These are phyloP conservation scores for Trypanosomatidae sp. DNA, from an alignment of 208 protist species.

Conservation along the genomic window DNA sequence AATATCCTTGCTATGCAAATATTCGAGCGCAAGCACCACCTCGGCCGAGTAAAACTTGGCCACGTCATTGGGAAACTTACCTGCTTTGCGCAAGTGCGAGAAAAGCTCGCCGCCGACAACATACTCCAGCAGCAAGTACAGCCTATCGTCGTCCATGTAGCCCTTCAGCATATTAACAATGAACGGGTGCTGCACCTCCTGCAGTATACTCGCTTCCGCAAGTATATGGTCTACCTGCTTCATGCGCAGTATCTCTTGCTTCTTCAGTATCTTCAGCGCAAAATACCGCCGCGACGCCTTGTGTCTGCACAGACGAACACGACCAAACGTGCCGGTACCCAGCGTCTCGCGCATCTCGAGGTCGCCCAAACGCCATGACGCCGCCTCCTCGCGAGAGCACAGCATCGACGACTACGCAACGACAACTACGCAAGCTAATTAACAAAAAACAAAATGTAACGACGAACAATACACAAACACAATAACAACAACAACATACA, in stretches of 20 bases:
- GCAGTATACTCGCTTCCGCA: slow-evolving; percentile 90
- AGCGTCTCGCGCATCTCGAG: slow-evolving; percentile 85
- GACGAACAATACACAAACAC: not conserved
- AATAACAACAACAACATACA: not conserved
- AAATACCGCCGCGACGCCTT: slow-evolving; percentile 67
- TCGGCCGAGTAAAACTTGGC: slow-evolving; percentile 91
- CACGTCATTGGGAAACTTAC: slow-evolving; percentile 85
- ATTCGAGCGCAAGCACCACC: slow-evolving; percentile 72
- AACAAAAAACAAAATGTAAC: not conserved
- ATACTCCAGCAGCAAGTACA: slow-evolving; percentile 93
- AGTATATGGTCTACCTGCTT: slow-evolving; percentile 89
- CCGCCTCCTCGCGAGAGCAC: slow-evolving; percentile 46
- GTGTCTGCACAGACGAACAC: slow-evolving; percentile 86
- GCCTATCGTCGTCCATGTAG: slow-evolving; percentile 90
- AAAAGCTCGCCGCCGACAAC: slow-evolving; percentile 89
- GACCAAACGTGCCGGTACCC: slow-evolving; percentile 91
- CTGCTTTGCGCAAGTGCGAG: slow-evolving; percentile 84
- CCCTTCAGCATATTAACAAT: slow-evolving; percentile 92
- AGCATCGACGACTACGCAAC: slow-evolving; percentile 3
- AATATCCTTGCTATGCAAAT: slow-evolving; percentile 72
- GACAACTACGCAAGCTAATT: not conserved
- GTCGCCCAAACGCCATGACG: slow-evolving; percentile 76
- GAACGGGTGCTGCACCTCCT: slow-evolving; percentile 89
- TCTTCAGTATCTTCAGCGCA: slow-evolving; percentile 87
- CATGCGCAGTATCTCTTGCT: slow-evolving; percentile 85